phyloP scores from a whole-genome alignment of 805 yeast species.

The Teunomyces funiuensis region DNA sequence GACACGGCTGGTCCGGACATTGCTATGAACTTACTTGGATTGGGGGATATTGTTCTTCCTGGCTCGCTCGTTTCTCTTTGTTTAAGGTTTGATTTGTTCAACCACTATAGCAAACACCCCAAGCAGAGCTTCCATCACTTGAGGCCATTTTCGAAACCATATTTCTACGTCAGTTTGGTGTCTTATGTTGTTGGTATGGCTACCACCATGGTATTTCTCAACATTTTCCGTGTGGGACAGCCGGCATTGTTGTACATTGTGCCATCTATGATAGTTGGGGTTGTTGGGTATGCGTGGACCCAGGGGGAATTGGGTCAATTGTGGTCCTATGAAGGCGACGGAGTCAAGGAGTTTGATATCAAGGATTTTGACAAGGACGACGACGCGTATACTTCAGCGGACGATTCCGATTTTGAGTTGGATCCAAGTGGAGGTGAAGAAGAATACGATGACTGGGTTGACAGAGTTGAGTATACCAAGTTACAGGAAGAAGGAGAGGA shows the following conservation, averaged over 20 bases:
- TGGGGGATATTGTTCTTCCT: slow-evolving; percentile 68
- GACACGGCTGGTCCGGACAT: slow-evolving; percentile 1
- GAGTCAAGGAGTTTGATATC: slow-evolving; percentile 16
- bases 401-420: slow-evolving; percentile 16
- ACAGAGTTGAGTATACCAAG: slow-evolving; percentile 16
- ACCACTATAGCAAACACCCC: slow-evolving; percentile 16
- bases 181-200: slow-evolving; percentile 50
- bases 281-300: slow-evolving; percentile 30
- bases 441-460: slow-evolving; percentile 22
- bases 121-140: slow-evolving; percentile 37
- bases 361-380: slow-evolving; percentile 15
- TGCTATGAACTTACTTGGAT: slow-evolving; percentile 48
- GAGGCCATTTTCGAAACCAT: slow-evolving; percentile 39
- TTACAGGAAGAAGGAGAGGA: slow-evolving; percentile 9
- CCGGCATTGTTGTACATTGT: slow-evolving; percentile 68
- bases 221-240: slow-evolving; percentile 48
- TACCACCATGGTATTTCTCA: slow-evolving; percentile 41
- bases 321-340: slow-evolving; percentile 31
- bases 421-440: slow-evolving; percentile 13
- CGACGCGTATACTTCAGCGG: slow-evolving; percentile 5
- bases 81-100: slow-evolving; percentile 52
- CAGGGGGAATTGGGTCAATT: slow-evolving; percentile 43
- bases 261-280: slow-evolving; percentile 42
- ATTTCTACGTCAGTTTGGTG: slow-evolving; percentile 45
- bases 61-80: slow-evolving; percentile 53